Evolutionary conservation across 164 flowering plant genomes (phyloP), one percentile per base, ranked within the genome.

Genomic region (Chimonanthus salicifolius): DNA sequence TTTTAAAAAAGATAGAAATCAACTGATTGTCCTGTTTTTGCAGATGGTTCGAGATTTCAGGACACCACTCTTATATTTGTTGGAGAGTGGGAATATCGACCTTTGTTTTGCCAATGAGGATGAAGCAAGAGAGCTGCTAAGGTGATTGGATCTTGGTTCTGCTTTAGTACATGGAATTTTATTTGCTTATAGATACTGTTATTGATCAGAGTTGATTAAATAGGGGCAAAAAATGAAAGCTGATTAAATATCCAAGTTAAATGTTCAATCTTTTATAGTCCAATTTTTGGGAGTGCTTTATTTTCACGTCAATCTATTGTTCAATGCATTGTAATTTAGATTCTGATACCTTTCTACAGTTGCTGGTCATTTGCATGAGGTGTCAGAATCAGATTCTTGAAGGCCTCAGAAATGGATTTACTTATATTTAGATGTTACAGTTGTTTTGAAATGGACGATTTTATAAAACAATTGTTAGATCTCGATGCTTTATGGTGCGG

Each of bases 31-130:
- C 33, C 33, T 33, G 33, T 33, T 33, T 67, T 81, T 45, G 74
- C 85, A 95, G 99, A 95, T 95, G 99, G 96, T 95, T 63, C 85
- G 99, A 64, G 87, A 88, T 81, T 88, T 79, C 76, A 87, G 79
- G 83, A 10, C 70, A 47, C 88, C 85, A 62, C 97, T 95, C 71
- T 78, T 87, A 43, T 78, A 90, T 67, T 75, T 95, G 76, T 80
- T 95, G 78, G 84, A 90, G 79, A 87, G 93, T 3, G 93, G 98
- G 75, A 75, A 88, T 76, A 85, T 95, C 74, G 97, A 95, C 74
- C 94, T 95, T 49, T 95, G 99, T 81, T 92, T 95, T 83, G 97
- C 99, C 70, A 95, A 95, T 78, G 99, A 95, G 80, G 99, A 95
- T 77, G 99, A 95, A 84, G 98, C 99, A 68, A 76, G 78, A 64